phyloP scores from a whole-genome alignment of 768 basidiomycete genomes.

The Coprinopsis strossmayeri region DNA sequence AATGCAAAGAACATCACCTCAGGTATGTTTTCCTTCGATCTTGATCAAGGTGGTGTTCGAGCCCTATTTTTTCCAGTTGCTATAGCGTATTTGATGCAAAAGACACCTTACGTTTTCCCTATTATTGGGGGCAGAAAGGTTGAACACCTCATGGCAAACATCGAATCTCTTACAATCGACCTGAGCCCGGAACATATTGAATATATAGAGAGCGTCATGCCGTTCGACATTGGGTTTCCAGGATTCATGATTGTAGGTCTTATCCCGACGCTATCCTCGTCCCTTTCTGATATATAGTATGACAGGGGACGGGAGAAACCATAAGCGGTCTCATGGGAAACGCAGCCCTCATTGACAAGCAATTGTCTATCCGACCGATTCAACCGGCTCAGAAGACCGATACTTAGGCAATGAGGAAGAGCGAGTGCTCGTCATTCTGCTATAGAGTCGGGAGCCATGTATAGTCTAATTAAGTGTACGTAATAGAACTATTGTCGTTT shows the following conservation, averaged over 20 bases:
- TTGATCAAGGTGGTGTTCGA: not conserved
- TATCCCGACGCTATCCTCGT: not conserved
- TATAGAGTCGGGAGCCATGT: no score
- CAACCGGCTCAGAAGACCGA: no score
- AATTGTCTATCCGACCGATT: not conserved
- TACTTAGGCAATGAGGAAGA: no score
- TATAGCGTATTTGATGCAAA: conserved; percentile 49
- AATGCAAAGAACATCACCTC: conserved; percentile 27
- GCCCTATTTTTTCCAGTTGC: conserved; percentile 26
- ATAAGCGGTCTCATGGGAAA: not conserved
- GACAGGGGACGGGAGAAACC: not conserved
- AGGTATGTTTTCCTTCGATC: conserved; percentile 10
- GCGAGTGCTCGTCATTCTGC: no score
- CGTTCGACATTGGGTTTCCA: conserved; percentile 44
- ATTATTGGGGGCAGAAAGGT: conserved; percentile 46
- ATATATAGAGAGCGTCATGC: conserved; percentile 34
- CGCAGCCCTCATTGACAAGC: conserved; percentile 2
- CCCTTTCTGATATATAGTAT: not conserved
- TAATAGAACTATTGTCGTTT: no score
- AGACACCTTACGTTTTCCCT: conserved; percentile 46
- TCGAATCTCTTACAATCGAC: conserved; percentile 41
- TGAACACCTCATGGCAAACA: conserved; percentile 43
- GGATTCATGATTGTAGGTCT: conserved; percentile 24
- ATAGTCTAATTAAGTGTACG: no score
- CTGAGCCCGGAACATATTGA: conserved; percentile 39